phyloP scores from a whole-genome alignment of 306 rosid genomes.

The Cyamopsis tetragonoloba region DNA sequence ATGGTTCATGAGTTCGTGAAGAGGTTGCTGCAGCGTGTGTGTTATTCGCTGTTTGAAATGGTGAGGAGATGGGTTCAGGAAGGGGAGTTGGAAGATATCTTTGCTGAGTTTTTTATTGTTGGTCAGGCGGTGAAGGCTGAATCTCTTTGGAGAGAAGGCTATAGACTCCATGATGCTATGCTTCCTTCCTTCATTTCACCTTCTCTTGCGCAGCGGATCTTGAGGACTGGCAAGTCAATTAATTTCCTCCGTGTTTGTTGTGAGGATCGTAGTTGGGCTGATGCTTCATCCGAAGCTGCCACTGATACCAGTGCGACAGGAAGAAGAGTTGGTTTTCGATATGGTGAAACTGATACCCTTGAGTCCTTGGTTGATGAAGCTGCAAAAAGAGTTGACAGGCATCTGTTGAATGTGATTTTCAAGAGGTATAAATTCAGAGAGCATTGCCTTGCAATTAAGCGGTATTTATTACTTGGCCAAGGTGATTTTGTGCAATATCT shows the following conservation, averaged over 20 bases:
- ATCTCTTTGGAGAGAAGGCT: slow-evolving; percentile 97
- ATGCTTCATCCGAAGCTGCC: slow-evolving; percentile 75
- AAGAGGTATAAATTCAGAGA: slow-evolving; percentile 82
- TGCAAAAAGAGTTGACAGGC: slow-evolving; percentile 89
- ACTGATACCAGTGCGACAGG: slow-evolving; percentile 67
- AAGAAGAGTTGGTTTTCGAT: slow-evolving; percentile 81
- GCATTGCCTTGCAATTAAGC: slow-evolving; percentile 94
- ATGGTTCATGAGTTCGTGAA: slow-evolving; percentile 87
- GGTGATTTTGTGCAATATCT: slow-evolving; percentile 98
- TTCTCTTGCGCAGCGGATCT: slow-evolving; percentile 86
- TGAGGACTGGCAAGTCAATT: slow-evolving; percentile 94
- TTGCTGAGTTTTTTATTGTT: slow-evolving; percentile 79
- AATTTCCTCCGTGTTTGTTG: slow-evolving; percentile 96
- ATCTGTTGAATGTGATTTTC: slow-evolving; percentile 81
- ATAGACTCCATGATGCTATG: slow-evolving; percentile 81
- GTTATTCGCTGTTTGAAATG: slow-evolving; percentile 92
- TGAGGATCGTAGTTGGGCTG: slow-evolving; percentile 92
- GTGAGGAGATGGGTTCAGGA: slow-evolving; percentile 92
- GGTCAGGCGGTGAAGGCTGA: slow-evolving; percentile 95
- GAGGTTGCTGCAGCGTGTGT: slow-evolving; percentile 69
- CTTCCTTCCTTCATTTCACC: slow-evolving; percentile 89
- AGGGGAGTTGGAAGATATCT: slow-evolving; percentile 93
- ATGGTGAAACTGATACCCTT: slow-evolving; percentile 92
- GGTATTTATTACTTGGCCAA: slow-evolving; percentile 83
- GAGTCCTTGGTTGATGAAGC: slow-evolving; percentile 89